Evolutionary conservation across 108 stramenopile species (phyloP).

Genomic region (Stephanodiscus triporus): DNA sequence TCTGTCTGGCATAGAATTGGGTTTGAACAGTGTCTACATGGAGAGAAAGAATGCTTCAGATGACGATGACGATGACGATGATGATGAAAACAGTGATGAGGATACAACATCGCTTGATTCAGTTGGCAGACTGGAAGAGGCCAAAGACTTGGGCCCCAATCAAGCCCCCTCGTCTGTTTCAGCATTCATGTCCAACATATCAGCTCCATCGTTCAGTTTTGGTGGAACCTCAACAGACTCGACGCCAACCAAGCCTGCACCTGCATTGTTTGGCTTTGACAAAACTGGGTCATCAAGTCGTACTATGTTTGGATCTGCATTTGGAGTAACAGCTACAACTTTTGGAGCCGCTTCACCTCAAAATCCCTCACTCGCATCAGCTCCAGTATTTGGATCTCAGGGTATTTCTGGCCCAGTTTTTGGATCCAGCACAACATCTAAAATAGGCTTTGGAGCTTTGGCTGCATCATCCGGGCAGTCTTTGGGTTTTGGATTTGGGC

Average conservation of each 20-base stretch:
- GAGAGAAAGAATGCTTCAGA: slow-evolving; percentile 6
- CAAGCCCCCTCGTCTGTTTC: background rate
- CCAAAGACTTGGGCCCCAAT: background rate
- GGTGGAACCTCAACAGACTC: slow-evolving; percentile 10
- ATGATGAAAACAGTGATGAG: slow-evolving; percentile 8
- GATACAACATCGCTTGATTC: slow-evolving; percentile 41
- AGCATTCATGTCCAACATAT: slow-evolving; percentile 39
- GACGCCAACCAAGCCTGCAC: background rate
- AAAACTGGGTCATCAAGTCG: slow-evolving; percentile 11
- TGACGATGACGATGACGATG: slow-evolving; percentile 16
- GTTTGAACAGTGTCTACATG: slow-evolving; percentile 20
- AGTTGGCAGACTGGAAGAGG: slow-evolving; percentile 3
- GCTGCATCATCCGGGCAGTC: background rate
- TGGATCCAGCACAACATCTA: slow-evolving; percentile 22
- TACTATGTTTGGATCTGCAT: slow-evolving; percentile 39
- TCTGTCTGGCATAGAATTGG: slow-evolving; percentile 38
- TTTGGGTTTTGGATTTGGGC: slow-evolving; percentile 3
- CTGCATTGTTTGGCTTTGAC: slow-evolving; percentile 10
- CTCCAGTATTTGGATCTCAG: slow-evolving; percentile 34
- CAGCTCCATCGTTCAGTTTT: slow-evolving; percentile 40
- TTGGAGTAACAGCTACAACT: slow-evolving; percentile 42
- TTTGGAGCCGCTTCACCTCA: slow-evolving; percentile 21
- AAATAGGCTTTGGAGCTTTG: slow-evolving; percentile 11
- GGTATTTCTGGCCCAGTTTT: slow-evolving; percentile 13
- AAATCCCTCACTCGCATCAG: background rate